phyloP scores from a whole-genome alignment of 2,329 filamentous ascomycete species.

The Lizonia empirigonia region DNA sequence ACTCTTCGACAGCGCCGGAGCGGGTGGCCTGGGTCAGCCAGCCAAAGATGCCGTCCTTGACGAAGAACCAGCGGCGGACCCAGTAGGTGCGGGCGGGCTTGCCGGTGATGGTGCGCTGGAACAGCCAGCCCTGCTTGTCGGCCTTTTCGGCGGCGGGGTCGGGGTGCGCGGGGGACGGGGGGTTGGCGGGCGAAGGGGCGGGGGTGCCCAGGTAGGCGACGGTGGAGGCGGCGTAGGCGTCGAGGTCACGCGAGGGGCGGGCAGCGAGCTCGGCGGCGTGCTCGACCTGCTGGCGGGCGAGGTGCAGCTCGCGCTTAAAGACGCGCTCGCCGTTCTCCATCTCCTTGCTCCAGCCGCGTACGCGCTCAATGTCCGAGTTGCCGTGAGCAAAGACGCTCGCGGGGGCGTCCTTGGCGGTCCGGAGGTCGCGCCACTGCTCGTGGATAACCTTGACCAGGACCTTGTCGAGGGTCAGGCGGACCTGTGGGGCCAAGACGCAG shows the following conservation, averaged over 20 bases:
- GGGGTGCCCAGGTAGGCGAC: constrained; percentile 81
- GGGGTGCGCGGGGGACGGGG: constrained; percentile 59
- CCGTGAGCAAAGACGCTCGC: constrained; percentile 67
- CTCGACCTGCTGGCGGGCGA: constrained; percentile 80
- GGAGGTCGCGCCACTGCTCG: constrained; percentile 89
- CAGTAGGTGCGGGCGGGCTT: constrained; percentile 91
- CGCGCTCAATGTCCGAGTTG: constrained; percentile 83
- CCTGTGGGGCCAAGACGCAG: constrained; percentile 82
- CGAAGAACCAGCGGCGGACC: constrained; percentile 93
- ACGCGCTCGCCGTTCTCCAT: constrained; percentile 88
- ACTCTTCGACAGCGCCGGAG: constrained; percentile 86
- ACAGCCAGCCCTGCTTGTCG: constrained; percentile 96
- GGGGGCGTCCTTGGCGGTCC: constrained; percentile 69
- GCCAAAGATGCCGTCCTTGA: constrained; percentile 93
- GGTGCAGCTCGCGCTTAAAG: constrained; percentile 80
- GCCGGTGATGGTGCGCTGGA: constrained; percentile 77
- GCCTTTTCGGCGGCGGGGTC: constrained; percentile 52
- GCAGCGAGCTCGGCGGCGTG: constrained; percentile 72
- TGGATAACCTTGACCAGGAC: constrained; percentile 82
- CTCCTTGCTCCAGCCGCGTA: constrained; percentile 90
- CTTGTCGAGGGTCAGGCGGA: constrained; percentile 83
- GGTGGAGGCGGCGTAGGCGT: constrained; percentile 88
- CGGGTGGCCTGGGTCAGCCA: constrained; percentile 85
- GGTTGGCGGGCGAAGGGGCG: constrained; percentile 59
- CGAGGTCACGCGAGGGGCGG: constrained; percentile 87